Percentiles rank a stretch among this genome's conserved stretches.
phyloP scores from a whole-genome alignment of 2,329 filamentous ascomycete genomes.

The Aspergillus uvarum region DNA sequence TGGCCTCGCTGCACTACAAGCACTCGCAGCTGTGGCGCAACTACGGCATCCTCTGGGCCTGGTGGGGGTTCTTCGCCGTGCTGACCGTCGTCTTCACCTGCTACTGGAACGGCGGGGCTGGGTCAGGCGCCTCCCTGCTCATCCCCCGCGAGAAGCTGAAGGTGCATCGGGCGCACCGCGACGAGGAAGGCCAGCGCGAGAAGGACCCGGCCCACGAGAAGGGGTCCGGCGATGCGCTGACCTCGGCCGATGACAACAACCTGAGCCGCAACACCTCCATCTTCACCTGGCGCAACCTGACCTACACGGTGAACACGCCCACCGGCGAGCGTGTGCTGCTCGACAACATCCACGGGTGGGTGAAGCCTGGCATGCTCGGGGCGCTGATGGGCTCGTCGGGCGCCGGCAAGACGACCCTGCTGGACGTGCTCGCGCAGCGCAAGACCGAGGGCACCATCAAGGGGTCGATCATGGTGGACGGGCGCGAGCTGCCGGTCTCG shows the following conservation, averaged over 20 bases:
- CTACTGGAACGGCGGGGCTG: conserved; percentile 51
- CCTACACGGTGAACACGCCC: conserved; percentile 64
- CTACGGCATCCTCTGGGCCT: conserved; percentile 60
- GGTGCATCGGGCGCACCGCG: conserved; percentile 34
- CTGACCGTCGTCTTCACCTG: conserved; percentile 58
- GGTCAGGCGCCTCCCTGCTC: conserved; percentile 52
- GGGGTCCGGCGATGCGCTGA: conserved; percentile 9
- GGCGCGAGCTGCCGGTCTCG: conserved; percentile 55
- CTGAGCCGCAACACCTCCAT: conserved; percentile 63
- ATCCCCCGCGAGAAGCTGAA: conserved; percentile 61
- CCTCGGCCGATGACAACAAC: conserved; percentile 28
- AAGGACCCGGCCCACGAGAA: conserved; percentile 16
- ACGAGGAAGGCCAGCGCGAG: conserved; percentile 48
- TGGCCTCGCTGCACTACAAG: conserved; percentile 54
- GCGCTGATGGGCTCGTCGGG: conserved; percentile 75
- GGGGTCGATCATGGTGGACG: conserved; percentile 66
- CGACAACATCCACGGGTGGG: conserved; percentile 70
- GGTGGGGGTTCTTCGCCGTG: conserved; percentile 58
- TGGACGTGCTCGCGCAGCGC: conserved; percentile 71
- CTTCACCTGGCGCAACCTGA: conserved; percentile 73
- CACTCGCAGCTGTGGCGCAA: conserved; percentile 57
- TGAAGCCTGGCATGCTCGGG: conserved; percentile 71
- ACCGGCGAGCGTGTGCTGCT: conserved; percentile 56
- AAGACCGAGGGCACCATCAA: conserved; percentile 61
- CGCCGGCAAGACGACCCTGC: conserved; percentile 71